Base-by-base conservation (phyloP, 768 basidiomycete genomes). In the Pleurotus sapidus region DNA sequence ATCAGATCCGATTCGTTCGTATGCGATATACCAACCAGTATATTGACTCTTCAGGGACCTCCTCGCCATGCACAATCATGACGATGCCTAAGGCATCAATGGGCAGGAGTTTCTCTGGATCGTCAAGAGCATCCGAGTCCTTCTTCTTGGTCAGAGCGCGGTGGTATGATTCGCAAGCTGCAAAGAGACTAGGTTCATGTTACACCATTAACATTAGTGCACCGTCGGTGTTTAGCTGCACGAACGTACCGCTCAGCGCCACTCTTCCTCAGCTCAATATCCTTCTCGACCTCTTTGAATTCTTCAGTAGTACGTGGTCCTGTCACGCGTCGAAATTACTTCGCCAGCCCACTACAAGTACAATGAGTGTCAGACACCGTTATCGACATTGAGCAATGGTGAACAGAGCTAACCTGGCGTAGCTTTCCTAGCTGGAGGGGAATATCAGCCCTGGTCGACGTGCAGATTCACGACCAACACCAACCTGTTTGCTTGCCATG, bases 21-120 rank as follows among this genome's bases (percentile, higher is more conserved):
- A 38, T 3, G 25, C 27, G 15, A n/a, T 37, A n/a, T 12, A 64
- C 72, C 40, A 58, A 86, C 89, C 90, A 65, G n/a, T 85, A 91
- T 0, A 80, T 77, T 43, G 90, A 92, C 58, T 90, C 87, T 0
- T 83, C 80, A n/a, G 83, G 83, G 65, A 90, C 87, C 64, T 93
- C 84, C 61, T 91, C 89, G 12, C 93, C 93, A 64, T 93, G 89
- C 23, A 81, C 76, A 56, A 93, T 87, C 93, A 95, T 93, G 46
- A 92, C 89, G 55, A 92, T 78, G 1, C 93, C 93, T 8, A 96
- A 75, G 25, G 84, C 82, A 61, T 95, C 93, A 25, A 92, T 75
- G 0, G 89, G 83, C 9, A 92, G 71, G 37, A 91, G 77, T 67
- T 95, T 93, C 59, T 88, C 88, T 0, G 75, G 73, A 57, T 85